A percentile compares a stretch with the other conserved stretches of the same genome.
These are phyloP conservation scores for Russula sp. DNA, from an alignment of 768 basidiomycete genomes.

Conservation along the genomic window DNA sequence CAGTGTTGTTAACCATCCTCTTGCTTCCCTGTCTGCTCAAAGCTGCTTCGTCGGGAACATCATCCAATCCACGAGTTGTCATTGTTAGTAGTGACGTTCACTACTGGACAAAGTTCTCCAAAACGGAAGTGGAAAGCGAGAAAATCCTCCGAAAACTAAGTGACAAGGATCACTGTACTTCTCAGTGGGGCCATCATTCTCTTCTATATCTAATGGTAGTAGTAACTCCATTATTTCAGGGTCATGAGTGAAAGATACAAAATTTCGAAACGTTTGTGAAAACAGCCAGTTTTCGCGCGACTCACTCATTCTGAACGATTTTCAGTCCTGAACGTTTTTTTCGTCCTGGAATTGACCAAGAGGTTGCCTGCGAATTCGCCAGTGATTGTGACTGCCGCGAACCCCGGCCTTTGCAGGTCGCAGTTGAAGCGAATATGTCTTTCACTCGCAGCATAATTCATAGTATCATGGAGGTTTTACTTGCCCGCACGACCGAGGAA, in stretches of 20 bases:
- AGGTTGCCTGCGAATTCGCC: constrained; percentile 26
- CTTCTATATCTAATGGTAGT: too few species aligned
- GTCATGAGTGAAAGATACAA: constrained; percentile 20
- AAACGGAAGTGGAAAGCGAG: constrained; percentile 14
- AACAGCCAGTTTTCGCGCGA: neutral
- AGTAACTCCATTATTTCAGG: neutral
- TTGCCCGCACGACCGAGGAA: constrained; percentile 20
- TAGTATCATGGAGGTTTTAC: neutral
- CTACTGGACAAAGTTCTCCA: constrained; percentile 5
- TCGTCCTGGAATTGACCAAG: constrained; percentile 26
- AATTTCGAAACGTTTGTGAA: constrained; percentile 25
- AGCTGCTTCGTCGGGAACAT: constrained; percentile 18
- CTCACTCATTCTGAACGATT: neutral
- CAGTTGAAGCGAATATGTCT: constrained; percentile 12
- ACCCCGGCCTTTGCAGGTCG: constrained; percentile 26
- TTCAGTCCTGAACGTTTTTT: constrained; percentile 25
- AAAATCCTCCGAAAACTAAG: constrained; percentile 15
- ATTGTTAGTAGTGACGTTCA: constrained; percentile 27
- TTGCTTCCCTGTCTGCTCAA: constrained; percentile 25
- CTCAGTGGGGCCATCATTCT: constrained; percentile 13
- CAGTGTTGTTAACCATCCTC: constrained; percentile 14
- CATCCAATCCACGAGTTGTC: constrained; percentile 23
- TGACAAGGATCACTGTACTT: constrained; percentile 18
- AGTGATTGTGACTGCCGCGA: constrained; percentile 22
- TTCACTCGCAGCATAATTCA: neutral